Conservation (phyloP, 345 rosid genomes). For the Brassica carinata region DNA sequence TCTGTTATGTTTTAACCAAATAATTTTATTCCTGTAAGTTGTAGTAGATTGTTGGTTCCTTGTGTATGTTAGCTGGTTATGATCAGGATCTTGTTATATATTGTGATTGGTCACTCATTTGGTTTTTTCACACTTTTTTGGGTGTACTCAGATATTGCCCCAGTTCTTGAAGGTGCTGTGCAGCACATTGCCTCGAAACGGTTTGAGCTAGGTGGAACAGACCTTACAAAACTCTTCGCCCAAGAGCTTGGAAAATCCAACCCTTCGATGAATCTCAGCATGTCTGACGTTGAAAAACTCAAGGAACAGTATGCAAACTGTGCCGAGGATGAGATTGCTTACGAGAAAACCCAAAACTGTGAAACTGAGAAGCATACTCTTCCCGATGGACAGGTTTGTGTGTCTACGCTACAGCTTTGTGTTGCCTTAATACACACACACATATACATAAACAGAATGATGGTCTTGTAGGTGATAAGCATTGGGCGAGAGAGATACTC, state of each 20-base stretch:
- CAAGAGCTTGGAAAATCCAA: slow-evolving; percentile 84
- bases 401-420: slow-evolving; percentile 37
- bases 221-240: slow-evolving; percentile 75
- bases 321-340: slow-evolving; percentile 84
- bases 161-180: slow-evolving; percentile 98
- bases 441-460: neutral
- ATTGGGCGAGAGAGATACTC: slow-evolving; percentile 86
- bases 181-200: slow-evolving; percentile 96
- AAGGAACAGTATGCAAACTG: slow-evolving; percentile 82
- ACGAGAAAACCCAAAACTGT: slow-evolving; percentile 52
- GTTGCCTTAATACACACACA: slow-evolving; percentile 25
- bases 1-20: too few species aligned
- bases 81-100: neutral
- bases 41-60: slow-evolving; percentile 2
- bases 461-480: slow-evolving; percentile 68
- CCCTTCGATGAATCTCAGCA: slow-evolving; percentile 60
- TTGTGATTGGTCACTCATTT: neutral
- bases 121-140: slow-evolving; percentile 25
- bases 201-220: slow-evolving; percentile 87
- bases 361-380: slow-evolving; percentile 77
- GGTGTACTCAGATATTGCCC: slow-evolving; percentile 80
- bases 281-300: slow-evolving; percentile 68
- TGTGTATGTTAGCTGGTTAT: slow-evolving; percentile 15
- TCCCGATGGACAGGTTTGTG: slow-evolving; percentile 94
- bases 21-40: neutral